Conservation (phyloP, 805 yeast species). For the Schizosaccharomyces lindneri region DNA sequence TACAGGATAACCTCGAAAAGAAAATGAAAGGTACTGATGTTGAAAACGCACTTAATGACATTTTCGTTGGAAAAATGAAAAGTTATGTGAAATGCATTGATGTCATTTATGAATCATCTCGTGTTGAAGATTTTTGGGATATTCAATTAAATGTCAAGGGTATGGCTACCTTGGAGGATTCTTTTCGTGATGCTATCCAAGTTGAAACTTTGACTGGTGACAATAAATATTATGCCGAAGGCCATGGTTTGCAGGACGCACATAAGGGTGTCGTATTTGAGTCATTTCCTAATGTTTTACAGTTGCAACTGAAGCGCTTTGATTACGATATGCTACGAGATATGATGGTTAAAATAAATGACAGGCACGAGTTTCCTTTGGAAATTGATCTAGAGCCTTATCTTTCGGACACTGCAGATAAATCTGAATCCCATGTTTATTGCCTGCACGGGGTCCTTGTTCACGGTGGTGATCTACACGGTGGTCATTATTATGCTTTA, state of each 20-base stretch:
- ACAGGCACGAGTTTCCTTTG: constrained; percentile 71
- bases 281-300: constrained; percentile 76
- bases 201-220: constrained; percentile 81
- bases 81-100: constrained; percentile 78
- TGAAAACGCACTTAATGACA: constrained; percentile 46
- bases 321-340: constrained; percentile 84
- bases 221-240: constrained; percentile 82
- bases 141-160: constrained; percentile 84
- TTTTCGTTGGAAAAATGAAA: constrained; percentile 93
- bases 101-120: constrained; percentile 77
- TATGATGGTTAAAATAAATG: constrained; percentile 72
- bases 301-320: constrained; percentile 76
- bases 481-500: constrained; percentile 91
- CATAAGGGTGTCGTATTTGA: constrained; percentile 85
- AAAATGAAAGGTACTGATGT: constrained; percentile 76
- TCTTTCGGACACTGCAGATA: constrained; percentile 31
- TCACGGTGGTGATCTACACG: constrained; percentile 84
- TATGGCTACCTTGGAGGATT: constrained; percentile 39
- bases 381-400: constrained; percentile 58
- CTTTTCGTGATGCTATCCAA: constrained; percentile 70
- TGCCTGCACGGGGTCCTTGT: constrained; percentile 81
- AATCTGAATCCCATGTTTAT: constrained; percentile 43
- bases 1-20: constrained; percentile 79
- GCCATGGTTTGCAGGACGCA: constrained; percentile 79
- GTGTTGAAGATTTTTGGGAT: constrained; percentile 94